Percentiles rank a stretch among this genome's conserved stretches.
Evolutionary conservation across 208 protist species (phyloP).

Genomic region (Crithidia bombi): DNA sequence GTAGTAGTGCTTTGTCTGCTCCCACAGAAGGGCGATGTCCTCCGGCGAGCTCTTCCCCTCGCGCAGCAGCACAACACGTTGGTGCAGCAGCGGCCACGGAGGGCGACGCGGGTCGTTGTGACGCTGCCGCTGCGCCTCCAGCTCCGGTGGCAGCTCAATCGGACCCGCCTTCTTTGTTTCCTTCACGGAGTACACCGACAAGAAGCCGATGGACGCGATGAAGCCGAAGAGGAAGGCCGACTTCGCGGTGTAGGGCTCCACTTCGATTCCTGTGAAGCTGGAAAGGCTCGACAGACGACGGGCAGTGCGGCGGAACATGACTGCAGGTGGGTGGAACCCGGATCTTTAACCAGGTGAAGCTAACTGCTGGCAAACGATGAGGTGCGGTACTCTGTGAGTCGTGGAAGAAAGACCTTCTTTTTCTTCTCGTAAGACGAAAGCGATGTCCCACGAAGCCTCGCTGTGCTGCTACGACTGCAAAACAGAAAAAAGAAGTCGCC

Average conservation of each 20-base stretch:
- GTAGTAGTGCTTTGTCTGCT: slow-evolving; percentile 88
- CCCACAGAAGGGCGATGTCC: slow-evolving; percentile 82
- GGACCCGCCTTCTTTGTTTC: slow-evolving; percentile 84
- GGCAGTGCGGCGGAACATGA: slow-evolving; percentile 63
- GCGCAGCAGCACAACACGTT: slow-evolving; percentile 78
- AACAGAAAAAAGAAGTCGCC: no score
- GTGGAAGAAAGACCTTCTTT: no score
- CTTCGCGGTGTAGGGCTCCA: slow-evolving; percentile 86
- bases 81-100: slow-evolving; percentile 87
- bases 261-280: slow-evolving; percentile 58
- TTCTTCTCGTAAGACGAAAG: no score
- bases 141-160: slow-evolving; percentile 72
- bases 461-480: no score
- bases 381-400: no score
- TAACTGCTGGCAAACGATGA: no score
- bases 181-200: slow-evolving; percentile 78
- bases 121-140: slow-evolving; percentile 63
- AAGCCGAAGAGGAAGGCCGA: slow-evolving; percentile 84
- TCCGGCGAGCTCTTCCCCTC: slow-evolving; percentile 76
- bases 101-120: slow-evolving; percentile 79
- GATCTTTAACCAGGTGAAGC: no score
- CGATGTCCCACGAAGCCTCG: no score
- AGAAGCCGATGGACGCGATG: slow-evolving; percentile 65
- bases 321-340: no score
- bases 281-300: slow-evolving; percentile 55